Evolutionary conservation across 352 stramenopile species (phyloP).

Genomic region (Phytophthora boehmeriae): DNA sequence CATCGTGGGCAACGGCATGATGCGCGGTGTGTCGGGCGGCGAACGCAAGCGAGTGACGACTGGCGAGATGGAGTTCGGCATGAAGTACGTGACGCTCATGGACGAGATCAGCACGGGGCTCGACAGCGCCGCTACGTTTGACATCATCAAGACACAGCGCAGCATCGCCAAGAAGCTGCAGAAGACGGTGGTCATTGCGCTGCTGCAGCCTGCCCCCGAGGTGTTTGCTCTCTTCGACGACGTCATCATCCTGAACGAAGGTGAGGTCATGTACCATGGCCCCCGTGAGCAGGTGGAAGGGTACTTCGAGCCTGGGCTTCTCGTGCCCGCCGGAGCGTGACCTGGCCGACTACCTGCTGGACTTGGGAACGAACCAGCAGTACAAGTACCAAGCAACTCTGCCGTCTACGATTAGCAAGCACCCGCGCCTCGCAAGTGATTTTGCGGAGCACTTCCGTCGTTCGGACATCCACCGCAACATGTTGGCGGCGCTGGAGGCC

Average conservation of each 20-base stretch:
- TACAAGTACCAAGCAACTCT: conserved; percentile 35
- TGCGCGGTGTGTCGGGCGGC: conserved; percentile 77
- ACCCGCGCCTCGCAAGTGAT: conserved; percentile 37
- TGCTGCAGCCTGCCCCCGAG: conserved; percentile 78
- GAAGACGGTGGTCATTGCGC: conserved; percentile 65
- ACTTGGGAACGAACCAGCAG: conserved; percentile 50
- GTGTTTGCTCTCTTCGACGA: conserved; percentile 61
- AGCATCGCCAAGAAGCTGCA: conserved; percentile 52
- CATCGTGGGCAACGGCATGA: conserved; percentile 60
- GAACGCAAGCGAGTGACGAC: conserved; percentile 92
- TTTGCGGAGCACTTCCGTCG: conserved; percentile 37
- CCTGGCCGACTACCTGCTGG: conserved; percentile 51
- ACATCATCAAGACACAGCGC: conserved; percentile 60
- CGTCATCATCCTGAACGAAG: conserved; percentile 53
- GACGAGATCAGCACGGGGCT: conserved; percentile 77
- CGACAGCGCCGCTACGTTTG: conserved; percentile 57
- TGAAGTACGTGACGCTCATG: conserved; percentile 77
- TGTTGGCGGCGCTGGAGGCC: conserved; percentile 29
- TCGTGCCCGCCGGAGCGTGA: conserved; percentile 43
- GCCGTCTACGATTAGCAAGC: conserved; percentile 17
- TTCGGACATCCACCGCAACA: conserved; percentile 35
- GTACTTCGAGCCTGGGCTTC: conserved; percentile 42
- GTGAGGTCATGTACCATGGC: conserved; percentile 50
- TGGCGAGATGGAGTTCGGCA: conserved; percentile 89
- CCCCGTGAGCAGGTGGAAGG: conserved; percentile 50